phyloP scores from a whole-genome alignment of 441 rosid genomes.

The Lepidium campestre region DNA sequence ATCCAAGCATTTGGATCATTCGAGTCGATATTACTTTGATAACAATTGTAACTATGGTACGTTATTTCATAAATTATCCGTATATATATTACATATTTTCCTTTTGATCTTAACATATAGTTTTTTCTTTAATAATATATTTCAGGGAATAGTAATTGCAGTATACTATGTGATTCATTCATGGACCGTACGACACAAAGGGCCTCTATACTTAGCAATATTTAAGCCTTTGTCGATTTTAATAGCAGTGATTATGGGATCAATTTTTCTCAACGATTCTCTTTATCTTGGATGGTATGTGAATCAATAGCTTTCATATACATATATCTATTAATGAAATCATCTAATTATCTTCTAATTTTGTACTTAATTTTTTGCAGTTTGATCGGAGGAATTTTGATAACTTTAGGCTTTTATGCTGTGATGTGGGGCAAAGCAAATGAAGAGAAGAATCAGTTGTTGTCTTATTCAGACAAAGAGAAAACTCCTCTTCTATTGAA shows the following conservation, averaged over 20 bases:
- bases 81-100: too few relatives aligned
- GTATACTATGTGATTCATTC: too few relatives aligned
- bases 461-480: not conserved
- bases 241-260: too few relatives aligned
- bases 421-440: slow-evolving; percentile 18
- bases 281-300: slow-evolving; percentile 49
- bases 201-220: too few relatives aligned
- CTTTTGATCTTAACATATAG: not conserved
- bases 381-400: slow-evolving; percentile 22
- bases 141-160: slow-evolving; percentile 12
- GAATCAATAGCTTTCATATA: not conserved
- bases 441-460: slow-evolving; percentile 1
- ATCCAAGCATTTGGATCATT: slow-evolving; percentile 34
- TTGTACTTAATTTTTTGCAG: slow-evolving; percentile 2
- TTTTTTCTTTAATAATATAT: slow-evolving; percentile 23
- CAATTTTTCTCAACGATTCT: slow-evolving; percentile 38
- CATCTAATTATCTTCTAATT: not conserved
- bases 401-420: slow-evolving; percentile 18
- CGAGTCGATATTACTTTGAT: slow-evolving; percentile 29
- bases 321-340: not conserved
- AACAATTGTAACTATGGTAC: not conserved
- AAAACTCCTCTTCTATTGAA: not conserved
- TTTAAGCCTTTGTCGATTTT: too few relatives aligned
- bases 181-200: too few relatives aligned
- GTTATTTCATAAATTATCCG: not conserved